Base-by-base conservation (phyloP, 331 rosid genomes). In the Spiraea crenata region DNA sequence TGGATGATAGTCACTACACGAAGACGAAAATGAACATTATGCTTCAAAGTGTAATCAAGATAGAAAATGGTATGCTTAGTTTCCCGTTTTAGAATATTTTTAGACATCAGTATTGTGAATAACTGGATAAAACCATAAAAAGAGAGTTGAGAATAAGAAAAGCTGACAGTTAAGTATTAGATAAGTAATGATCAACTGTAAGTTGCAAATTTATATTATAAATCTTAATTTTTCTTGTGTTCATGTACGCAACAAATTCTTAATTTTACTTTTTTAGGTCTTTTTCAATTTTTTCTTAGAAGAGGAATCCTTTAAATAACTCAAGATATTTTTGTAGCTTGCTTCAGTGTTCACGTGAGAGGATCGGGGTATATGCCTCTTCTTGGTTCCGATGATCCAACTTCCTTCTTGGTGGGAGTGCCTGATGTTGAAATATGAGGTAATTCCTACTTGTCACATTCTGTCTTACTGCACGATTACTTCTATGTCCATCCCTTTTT, bases 41-140 rank as follows among this genome's bases (percentile, higher is more conserved):
- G 95, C 95, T 93, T 47, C 97, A 93, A 70, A 93, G 99, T 59
- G 90, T 89, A 52, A 87, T 83, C 79, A 93, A 93, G 86, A 93
- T 93, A 74, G 99, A 93, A 88, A 93, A 90, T 34, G 98, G 98
- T 93, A 90, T 68, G 37, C n/a, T 25, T 14, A 14, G 42, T 42
- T 25, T 20, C 50, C 13, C 25, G 39, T 40, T 20, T 64, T 64
- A 39, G 51, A 56, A 54, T 19, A 34, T 56, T 25, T 9, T n/a
- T 13, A 7, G n/a, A n/a, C 41, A 5, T 16, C 55, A 13, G 42
- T 15, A 50, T 40, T 40, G 3, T 38, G 11, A 63, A 69, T 6
- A n/a, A 20, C 50, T 40, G 7, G 13, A 54, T 62, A 17, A 45
- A 45, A 37, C 35, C 9, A 51, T 51, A 20, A 37, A 35, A 52